A percentile compares a stretch with the other conserved stretches of the same genome.
phyloP scores from a whole-genome alignment of 2,329 filamentous ascomycete genomes.

The Talaromyces sp. region DNA sequence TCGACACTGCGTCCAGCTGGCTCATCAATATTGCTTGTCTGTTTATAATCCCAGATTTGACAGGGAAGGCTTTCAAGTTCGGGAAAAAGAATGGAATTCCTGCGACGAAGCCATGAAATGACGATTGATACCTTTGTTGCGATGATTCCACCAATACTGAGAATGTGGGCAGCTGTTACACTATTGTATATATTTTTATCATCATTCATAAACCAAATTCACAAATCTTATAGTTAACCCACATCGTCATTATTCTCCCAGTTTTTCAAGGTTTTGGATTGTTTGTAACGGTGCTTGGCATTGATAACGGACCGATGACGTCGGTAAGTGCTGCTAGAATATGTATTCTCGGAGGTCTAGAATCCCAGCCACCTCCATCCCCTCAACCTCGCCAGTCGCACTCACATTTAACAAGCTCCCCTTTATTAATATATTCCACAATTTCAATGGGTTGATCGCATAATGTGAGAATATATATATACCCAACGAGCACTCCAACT shows the following conservation, averaged over 20 bases:
- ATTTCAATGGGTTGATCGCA: not conserved
- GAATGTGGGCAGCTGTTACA: not conserved
- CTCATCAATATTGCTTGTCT: slow-evolving; percentile 51
- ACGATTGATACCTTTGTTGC: not conserved
- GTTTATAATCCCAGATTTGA: slow-evolving; percentile 54
- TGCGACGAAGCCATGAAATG: not conserved
- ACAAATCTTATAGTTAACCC: not conserved
- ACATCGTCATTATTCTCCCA: not conserved
- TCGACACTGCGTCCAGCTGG: slow-evolving; percentile 54
- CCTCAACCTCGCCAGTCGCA: not conserved
- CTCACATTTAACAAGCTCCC: not conserved
- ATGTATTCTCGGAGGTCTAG: not conserved
- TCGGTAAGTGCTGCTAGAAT: not conserved
- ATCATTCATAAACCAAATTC: not conserved
- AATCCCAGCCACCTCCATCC: not conserved
- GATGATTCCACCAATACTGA: not conserved
- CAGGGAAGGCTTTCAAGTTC: slow-evolving; percentile 54
- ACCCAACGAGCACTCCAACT: not conserved
- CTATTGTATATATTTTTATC: not conserved
- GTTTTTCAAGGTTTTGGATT: not conserved
- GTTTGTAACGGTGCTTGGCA: not conserved
- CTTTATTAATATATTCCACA: not conserved
- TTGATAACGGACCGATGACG: not conserved
- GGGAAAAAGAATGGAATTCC: slow-evolving; percentile 51
- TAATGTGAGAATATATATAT: not conserved